Percentiles rank a stretch among this genome's conserved stretches.
Evolutionary conservation across 1,284 basidiomycete species (phyloP).

Genomic region (Farysia itapuensis): DNA sequence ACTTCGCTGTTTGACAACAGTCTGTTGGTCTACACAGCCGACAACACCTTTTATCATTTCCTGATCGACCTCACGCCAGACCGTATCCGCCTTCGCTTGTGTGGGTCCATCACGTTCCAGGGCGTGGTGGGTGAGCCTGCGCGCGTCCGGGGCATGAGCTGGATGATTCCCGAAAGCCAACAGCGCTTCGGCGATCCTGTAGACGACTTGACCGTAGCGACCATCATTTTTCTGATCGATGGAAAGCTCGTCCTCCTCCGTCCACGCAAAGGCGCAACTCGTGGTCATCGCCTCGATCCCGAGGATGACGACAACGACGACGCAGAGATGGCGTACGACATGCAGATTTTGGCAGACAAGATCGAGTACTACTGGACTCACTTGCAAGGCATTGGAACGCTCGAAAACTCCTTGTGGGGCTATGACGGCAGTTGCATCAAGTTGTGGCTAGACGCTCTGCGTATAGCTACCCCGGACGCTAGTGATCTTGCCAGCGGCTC

Average conservation of each 20-base stretch:
- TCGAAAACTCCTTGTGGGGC: constrained; percentile 97
- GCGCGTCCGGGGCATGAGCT: constrained; percentile 86
- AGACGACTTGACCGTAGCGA: constrained; percentile 89
- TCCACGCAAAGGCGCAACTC: constrained; percentile 46
- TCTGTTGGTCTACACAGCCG: constrained; percentile 92
- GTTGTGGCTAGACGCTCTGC: constrained; percentile 92
- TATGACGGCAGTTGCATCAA: constrained; percentile 87
- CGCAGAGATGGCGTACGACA: constrained; percentile 93
- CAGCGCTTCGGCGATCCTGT: constrained; percentile 92
- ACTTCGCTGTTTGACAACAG: constrained; percentile 88
- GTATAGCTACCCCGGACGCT: constrained; percentile 66
- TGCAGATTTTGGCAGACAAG: constrained; percentile 91
- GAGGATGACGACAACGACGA: constrained; percentile 64
- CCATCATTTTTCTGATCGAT: constrained; percentile 92
- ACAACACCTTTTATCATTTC: constrained; percentile 92
- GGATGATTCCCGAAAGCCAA: constrained; percentile 92
- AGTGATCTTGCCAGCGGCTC: constrained; percentile 1
- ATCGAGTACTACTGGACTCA: constrained; percentile 99
- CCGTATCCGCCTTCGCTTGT: constrained; percentile 77
- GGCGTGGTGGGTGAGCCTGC: constrained; percentile 85
- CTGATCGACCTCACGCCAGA: constrained; percentile 82
- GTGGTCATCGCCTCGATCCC: background rate
- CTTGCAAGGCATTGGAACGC: constrained; percentile 81
- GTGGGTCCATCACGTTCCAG: constrained; percentile 91
- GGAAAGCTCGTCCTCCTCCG: constrained; percentile 83